These are phyloP conservation scores for Bathelium albidoporum DNA, from an alignment of 495 filamentous ascomycete genomes.

Conservation along the genomic window DNA sequence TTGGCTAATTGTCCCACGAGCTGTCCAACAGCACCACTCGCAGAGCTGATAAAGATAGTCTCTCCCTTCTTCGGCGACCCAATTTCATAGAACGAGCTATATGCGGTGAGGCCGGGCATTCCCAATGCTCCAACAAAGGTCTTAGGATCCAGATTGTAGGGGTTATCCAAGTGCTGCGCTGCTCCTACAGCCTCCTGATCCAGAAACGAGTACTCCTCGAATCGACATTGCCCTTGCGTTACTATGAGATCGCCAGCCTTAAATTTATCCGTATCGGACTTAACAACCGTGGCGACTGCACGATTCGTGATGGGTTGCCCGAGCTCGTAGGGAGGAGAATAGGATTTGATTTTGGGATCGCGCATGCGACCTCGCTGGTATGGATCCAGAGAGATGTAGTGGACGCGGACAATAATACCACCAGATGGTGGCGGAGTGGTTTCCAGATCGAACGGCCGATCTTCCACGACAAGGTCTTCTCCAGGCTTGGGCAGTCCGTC, in stretches of 20 bases:
- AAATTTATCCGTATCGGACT: slow-evolving; percentile 27
- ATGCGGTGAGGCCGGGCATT: slow-evolving; percentile 83
- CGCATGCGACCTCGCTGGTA: slow-evolving; percentile 66
- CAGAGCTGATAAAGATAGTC: slow-evolving; percentile 76
- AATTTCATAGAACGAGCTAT: slow-evolving; percentile 69
- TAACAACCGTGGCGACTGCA: slow-evolving; percentile 28
- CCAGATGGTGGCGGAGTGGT: slow-evolving; percentile 48
- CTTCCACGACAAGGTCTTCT: slow-evolving; percentile 62
- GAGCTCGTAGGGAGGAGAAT: slow-evolving; percentile 30
- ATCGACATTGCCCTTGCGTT: not conserved
- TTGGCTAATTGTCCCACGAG: slow-evolving; percentile 79
- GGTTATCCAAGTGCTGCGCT: slow-evolving; percentile 41
- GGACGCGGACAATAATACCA: slow-evolving; percentile 60
- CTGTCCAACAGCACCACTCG: slow-evolving; percentile 75
- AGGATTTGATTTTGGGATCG: slow-evolving; percentile 27
- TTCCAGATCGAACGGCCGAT: slow-evolving; percentile 54
- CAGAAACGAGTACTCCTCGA: slow-evolving; percentile 29
- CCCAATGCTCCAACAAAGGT: slow-evolving; percentile 65
- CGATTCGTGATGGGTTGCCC: slow-evolving; percentile 34
- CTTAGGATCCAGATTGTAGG: slow-evolving; percentile 51
- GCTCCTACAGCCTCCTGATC: slow-evolving; percentile 10
- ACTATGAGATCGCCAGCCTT: slow-evolving; percentile 25
- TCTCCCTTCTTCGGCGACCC: slow-evolving; percentile 79
- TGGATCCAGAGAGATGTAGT: slow-evolving; percentile 78
- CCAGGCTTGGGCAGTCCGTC: slow-evolving; percentile 58